A percentile compares a stretch with the other conserved stretches of the same genome.
Conservation (phyloP, 345 rosid species). For the Camelina hispida region DNA sequence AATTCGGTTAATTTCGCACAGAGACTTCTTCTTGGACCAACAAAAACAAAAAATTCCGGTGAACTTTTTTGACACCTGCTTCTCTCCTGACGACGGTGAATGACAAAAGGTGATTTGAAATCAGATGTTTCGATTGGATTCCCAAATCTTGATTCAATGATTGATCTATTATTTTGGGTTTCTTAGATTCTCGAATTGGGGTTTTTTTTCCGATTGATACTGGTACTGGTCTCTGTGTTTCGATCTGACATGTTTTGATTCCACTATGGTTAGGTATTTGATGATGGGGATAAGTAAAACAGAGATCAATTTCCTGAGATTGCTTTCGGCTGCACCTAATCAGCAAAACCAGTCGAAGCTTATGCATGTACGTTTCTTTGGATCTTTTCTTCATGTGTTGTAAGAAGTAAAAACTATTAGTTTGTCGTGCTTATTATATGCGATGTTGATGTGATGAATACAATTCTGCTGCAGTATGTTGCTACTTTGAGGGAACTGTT, state of each 20-base stretch:
- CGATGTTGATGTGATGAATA: constrained; percentile 21
- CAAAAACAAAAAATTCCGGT: too few relatives aligned
- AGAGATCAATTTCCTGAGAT: constrained; percentile 74
- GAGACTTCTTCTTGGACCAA: too few relatives aligned
- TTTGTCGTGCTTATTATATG: neutral
- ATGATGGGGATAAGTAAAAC: constrained; percentile 78
- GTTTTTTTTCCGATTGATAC: neutral
- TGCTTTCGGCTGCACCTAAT: constrained; percentile 73
- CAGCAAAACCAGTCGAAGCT: constrained; percentile 84
- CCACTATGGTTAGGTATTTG: neutral
- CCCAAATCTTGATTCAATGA: too few relatives aligned
- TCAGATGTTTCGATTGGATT: too few relatives aligned
- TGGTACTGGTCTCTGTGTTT: neutral
- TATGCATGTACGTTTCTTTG: constrained; percentile 55
- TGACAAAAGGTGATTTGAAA: too few relatives aligned
- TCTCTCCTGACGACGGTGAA: too few relatives aligned
- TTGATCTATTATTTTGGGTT: too few relatives aligned
- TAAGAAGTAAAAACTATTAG: neutral
- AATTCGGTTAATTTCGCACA: too few relatives aligned
- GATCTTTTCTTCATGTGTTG: neutral
- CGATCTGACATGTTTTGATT: constrained; percentile 22
- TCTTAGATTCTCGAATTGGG: neutral
- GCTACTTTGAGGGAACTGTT: constrained; percentile 79
- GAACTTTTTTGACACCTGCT: too few relatives aligned
- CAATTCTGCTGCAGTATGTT: constrained; percentile 62